A percentile compares a stretch with the other conserved stretches of the same genome.
phyloP scores from a whole-genome alignment of 441 rosid genomes.

The Sinapis alba region DNA sequence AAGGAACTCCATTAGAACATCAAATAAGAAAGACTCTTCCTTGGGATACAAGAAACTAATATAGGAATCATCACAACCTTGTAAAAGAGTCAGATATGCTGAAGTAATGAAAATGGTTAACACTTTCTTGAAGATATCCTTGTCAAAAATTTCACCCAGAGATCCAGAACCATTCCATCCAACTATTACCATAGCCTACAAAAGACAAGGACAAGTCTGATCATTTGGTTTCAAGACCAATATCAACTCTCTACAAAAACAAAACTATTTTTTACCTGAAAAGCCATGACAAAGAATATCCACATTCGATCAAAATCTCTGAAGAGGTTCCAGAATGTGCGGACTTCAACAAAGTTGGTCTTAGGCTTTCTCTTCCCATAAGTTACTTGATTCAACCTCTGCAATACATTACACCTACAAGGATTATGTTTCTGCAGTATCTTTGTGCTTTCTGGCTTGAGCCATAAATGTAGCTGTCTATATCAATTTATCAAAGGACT shows the following conservation, averaged over 20 bases:
- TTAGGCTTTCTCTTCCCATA: constrained; percentile 73
- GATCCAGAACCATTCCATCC: constrained; percentile 92
- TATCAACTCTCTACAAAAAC: neutral
- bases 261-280: constrained; percentile 65
- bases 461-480: neutral
- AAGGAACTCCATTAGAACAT: constrained; percentile 27
- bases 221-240: constrained; percentile 11
- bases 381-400: constrained; percentile 61
- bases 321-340: constrained; percentile 93
- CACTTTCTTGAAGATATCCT: constrained; percentile 67
- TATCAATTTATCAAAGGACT: neutral
- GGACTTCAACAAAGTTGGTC: constrained; percentile 97
- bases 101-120: constrained; percentile 85
- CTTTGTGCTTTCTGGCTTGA: neutral
- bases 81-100: constrained; percentile 82
- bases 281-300: constrained; percentile 91
- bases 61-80: constrained; percentile 53
- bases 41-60: constrained; percentile 8
- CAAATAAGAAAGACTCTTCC: neutral
- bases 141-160: constrained; percentile 58
- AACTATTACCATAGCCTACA: constrained; percentile 95
- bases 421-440: constrained; percentile 23
- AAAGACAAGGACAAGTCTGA: constrained; percentile 13
- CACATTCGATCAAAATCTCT: constrained; percentile 98
- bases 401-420: constrained; percentile 34